phyloP scores from a whole-genome alignment of 1,139 yeast genomes.

The Geotrichum europaeum region DNA sequence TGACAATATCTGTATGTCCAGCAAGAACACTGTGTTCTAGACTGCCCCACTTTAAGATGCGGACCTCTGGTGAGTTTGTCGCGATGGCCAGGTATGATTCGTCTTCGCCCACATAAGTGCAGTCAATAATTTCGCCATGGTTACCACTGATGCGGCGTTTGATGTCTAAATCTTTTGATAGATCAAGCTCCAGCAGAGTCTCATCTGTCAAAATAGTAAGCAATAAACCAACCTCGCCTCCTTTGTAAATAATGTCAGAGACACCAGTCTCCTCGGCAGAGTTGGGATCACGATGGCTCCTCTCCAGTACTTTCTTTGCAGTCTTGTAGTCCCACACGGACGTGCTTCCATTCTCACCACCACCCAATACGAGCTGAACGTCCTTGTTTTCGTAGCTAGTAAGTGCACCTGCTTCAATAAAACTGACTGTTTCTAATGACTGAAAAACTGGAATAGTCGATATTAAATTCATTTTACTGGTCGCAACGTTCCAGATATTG shows the following conservation, averaged over 20 bases:
- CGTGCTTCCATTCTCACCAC: slow-evolving; percentile 69
- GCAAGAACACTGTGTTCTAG: slow-evolving; percentile 38
- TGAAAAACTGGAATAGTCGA: slow-evolving; percentile 69
- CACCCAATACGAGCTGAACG: slow-evolving; percentile 53
- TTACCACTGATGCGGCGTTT: slow-evolving; percentile 73
- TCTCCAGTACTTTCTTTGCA: slow-evolving; percentile 9
- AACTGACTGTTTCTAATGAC: slow-evolving; percentile 78
- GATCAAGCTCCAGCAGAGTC: slow-evolving; percentile 51
- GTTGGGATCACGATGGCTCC: slow-evolving; percentile 11
- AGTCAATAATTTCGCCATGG: slow-evolving; percentile 88
- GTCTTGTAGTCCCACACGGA: slow-evolving; percentile 49
- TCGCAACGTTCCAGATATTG: slow-evolving; percentile 48
- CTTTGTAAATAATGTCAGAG: slow-evolving; percentile 21
- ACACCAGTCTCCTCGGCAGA: slow-evolving; percentile 24
- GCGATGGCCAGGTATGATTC: slow-evolving; percentile 61
- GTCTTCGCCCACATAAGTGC: slow-evolving; percentile 61
- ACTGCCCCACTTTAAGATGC: slow-evolving; percentile 53
- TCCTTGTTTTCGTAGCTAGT: slow-evolving; percentile 26
- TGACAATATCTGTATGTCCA: slow-evolving; percentile 82
- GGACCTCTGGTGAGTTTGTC: slow-evolving; percentile 87
- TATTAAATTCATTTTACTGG: slow-evolving; percentile 47
- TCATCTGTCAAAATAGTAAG: slow-evolving; percentile 67
- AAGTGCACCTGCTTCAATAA: slow-evolving; percentile 37
- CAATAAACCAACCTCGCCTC: slow-evolving; percentile 4
- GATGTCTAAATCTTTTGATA: slow-evolving; percentile 39